Base-by-base conservation (phyloP, 2,329 filamentous ascomycete genomes). In the Ascochyta lentis region DNA sequence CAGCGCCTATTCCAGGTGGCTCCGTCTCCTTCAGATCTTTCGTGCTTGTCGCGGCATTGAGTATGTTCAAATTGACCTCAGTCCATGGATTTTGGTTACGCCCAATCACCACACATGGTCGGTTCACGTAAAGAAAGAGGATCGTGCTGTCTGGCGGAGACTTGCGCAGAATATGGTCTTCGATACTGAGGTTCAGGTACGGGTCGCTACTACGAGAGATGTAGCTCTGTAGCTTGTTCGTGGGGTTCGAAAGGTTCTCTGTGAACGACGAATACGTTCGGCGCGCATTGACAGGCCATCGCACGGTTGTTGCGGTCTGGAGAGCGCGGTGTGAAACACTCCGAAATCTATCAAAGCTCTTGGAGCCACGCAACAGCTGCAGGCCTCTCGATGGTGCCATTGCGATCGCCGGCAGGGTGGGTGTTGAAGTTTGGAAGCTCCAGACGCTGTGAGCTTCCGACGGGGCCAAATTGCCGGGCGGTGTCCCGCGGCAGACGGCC, bases 31-130 rank as follows among this genome's bases (percentile, higher is more conserved):
- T 59, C 48, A 53, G 46, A 13, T 56, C 31, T 23, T 59, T 39
- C 60, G 72, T 62, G 19, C 33, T 41, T 29, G 37, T 52, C n/a
- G 76, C 73, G 59, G 79, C 68, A 67, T 78, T 68, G 8, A 96
- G 79, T 1, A 86, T 80, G 35, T 78, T 78, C 8, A 97, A 82
- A 72, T 96, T 91, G 59, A 91, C 87, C 79, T 99, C 95, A 8
- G 91, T 83, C 95, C 94, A 99, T 49, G 95, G 95, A 74, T 99
- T 99, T 79, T 99, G 95, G 75, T 99, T 99, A 57, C 95, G 88
- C 39, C 95, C 95, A 64, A 99, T 89, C 71, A 99, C 88, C 56
- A 99, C 84, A 73, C 91, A 92, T 0, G 94, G 92, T 34, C 86
- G 78, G 77, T 99, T 98, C 67, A 87, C 85, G 79, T 98, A 99